Conservation (phyloP, 805 yeast genomes). For the Starmerella floricola region DNA sequence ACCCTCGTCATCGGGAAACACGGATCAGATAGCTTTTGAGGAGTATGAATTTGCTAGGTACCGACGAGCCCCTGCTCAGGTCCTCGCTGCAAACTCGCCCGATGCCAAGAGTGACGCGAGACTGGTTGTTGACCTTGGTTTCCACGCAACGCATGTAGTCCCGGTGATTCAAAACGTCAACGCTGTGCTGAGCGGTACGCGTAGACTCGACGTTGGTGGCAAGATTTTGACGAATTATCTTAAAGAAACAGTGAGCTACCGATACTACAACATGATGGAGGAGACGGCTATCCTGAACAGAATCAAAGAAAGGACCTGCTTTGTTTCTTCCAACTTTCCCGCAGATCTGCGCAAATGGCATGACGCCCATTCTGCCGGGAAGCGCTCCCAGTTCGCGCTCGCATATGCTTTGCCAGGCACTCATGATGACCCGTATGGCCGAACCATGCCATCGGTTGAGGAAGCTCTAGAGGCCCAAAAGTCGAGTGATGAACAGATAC, state of each 20-base stretch:
- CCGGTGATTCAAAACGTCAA: slow-evolving; percentile 72
- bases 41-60: slow-evolving; percentile 72
- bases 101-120: slow-evolving; percentile 41
- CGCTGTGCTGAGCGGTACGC: slow-evolving; percentile 72
- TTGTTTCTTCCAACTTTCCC: slow-evolving; percentile 50
- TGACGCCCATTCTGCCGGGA: slow-evolving; percentile 11
- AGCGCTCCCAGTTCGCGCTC: slow-evolving; percentile 30
- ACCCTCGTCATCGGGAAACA: slow-evolving; percentile 68
- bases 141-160: slow-evolving; percentile 70
- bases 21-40: slow-evolving; percentile 87
- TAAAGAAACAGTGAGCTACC: slow-evolving; percentile 71
- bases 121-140: slow-evolving; percentile 79
- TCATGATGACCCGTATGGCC: slow-evolving; percentile 38
- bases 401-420: slow-evolving; percentile 63
- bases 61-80: slow-evolving; percentile 43
- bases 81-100: slow-evolving; percentile 20
- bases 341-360: slow-evolving; percentile 35
- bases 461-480: slow-evolving; percentile 17
- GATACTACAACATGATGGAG: slow-evolving; percentile 88
- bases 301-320: slow-evolving; percentile 68
- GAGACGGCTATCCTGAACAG: slow-evolving; percentile 76
- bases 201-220: slow-evolving; percentile 78
- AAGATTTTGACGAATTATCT: slow-evolving; percentile 68
- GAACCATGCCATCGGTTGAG: slow-evolving; percentile 34
- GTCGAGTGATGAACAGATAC: slow-evolving; percentile 44